Conservation (phyloP, 2,329 filamentous ascomycete species). For the Ophiostoma populinum region DNA sequence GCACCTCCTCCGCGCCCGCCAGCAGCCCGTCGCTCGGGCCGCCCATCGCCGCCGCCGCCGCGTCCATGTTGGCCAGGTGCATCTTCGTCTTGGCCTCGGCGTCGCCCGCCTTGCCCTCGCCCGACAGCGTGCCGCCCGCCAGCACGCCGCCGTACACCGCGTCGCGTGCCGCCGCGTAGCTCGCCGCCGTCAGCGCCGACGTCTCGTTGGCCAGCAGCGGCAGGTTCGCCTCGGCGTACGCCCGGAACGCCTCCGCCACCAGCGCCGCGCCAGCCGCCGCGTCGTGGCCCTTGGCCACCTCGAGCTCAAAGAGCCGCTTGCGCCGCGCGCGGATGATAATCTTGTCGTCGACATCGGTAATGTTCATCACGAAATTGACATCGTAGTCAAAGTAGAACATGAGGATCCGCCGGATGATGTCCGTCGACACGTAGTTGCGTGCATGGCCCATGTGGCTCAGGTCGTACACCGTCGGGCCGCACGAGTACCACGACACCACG, state of each 20-base stretch:
- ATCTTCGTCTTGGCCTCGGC: slow-evolving; percentile 15
- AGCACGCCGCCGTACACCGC: slow-evolving; percentile 13
- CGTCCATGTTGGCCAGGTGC: slow-evolving; percentile 14
- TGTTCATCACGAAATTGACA: slow-evolving; percentile 61
- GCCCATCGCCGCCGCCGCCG: slow-evolving; percentile 12
- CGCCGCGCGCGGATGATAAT: slow-evolving; percentile 15
- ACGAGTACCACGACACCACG: slow-evolving; percentile 13
- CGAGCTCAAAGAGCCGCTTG: slow-evolving; percentile 13
- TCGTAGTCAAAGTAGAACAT: slow-evolving; percentile 54
- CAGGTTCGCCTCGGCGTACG: slow-evolving; percentile 14
- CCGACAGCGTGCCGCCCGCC: slow-evolving; percentile 11
- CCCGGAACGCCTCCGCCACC: slow-evolving; percentile 10
- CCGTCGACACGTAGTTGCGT: slow-evolving; percentile 60
- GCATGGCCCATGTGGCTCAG: slow-evolving; percentile 61
- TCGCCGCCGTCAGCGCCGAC: slow-evolving; percentile 6
- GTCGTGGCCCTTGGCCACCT: slow-evolving; percentile 11
- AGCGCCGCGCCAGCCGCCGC: slow-evolving; percentile 10
- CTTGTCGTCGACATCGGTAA: slow-evolving; percentile 55
- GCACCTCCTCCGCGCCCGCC: slow-evolving; percentile 39
- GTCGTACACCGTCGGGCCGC: slow-evolving; percentile 38
- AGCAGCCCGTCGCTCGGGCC: slow-evolving; percentile 26
- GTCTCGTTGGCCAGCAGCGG: slow-evolving; percentile 9
- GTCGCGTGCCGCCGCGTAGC: slow-evolving; percentile 10
- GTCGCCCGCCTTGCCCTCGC: slow-evolving; percentile 13
- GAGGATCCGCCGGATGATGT: slow-evolving; percentile 56